phyloP scores from a whole-genome alignment of 2,329 filamentous ascomycete genomes.

The Ilyonectria mors-panacis region DNA sequence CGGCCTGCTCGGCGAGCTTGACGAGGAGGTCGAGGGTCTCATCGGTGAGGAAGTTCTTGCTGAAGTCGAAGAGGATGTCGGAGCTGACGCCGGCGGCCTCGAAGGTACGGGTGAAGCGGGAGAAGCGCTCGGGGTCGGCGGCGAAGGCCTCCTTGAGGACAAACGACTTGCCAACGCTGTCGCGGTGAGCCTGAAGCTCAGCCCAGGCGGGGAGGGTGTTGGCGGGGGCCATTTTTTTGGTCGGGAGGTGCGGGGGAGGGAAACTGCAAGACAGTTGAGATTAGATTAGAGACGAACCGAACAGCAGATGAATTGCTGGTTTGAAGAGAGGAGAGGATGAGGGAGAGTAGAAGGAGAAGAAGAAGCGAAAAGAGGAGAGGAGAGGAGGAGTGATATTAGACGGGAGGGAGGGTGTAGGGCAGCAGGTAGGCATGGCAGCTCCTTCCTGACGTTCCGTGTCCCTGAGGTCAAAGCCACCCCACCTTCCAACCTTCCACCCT shows the following conservation, averaged over 20 bases:
- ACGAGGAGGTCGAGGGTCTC: slow-evolving; percentile 90
- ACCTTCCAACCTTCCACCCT: not conserved
- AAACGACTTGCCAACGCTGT: slow-evolving; percentile 87
- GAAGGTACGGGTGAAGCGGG: slow-evolving; percentile 91
- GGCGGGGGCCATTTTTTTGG: slow-evolving; percentile 79
- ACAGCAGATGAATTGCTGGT: slow-evolving; percentile 5
- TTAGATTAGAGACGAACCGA: slow-evolving; percentile 23
- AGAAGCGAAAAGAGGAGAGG: slow-evolving; percentile 27
- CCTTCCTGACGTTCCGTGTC: slow-evolving; percentile 22
- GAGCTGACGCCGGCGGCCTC: slow-evolving; percentile 84
- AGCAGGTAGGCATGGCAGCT: slow-evolving; percentile 12
- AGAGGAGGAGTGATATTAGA: slow-evolving; percentile 31
- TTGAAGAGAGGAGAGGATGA: not conserved
- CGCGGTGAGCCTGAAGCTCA: slow-evolving; percentile 91
- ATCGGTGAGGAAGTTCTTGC: slow-evolving; percentile 97
- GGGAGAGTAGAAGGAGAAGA: not conserved
- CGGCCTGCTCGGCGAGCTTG: slow-evolving; percentile 92
- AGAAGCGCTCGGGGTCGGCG: slow-evolving; percentile 88
- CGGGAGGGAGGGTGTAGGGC: not conserved
- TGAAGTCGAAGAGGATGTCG: slow-evolving; percentile 98
- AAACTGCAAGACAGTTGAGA: slow-evolving; percentile 20
- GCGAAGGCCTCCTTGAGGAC: slow-evolving; percentile 94
- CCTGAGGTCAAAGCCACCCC: not conserved
- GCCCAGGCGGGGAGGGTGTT: slow-evolving; percentile 90
- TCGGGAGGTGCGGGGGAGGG: slow-evolving; percentile 13